Conservation (phyloP, 768 basidiomycete genomes). For the Phaffia australis region DNA sequence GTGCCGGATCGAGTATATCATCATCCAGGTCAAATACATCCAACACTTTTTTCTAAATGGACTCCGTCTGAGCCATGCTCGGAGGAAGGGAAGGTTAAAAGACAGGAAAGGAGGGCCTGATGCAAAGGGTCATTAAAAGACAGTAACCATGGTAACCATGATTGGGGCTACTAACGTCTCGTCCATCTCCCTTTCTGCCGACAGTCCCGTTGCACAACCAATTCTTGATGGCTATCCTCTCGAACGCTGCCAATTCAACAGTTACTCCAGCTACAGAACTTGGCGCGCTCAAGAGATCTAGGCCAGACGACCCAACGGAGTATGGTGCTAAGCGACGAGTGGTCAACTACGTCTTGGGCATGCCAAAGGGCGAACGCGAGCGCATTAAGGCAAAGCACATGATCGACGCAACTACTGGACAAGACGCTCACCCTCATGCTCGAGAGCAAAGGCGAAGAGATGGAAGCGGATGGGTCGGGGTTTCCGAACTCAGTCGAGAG, state of each 20-base stretch:
- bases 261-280: background rate
- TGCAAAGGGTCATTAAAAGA: too few species aligned
- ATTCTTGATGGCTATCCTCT: conserved; percentile 19
- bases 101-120: too few species aligned
- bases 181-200: background rate
- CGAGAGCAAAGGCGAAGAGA: conserved; percentile 14
- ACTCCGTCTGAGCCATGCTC: too few species aligned
- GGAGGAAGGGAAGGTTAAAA: too few species aligned
- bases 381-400: background rate
- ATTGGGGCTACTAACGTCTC: background rate
- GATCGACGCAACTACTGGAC: background rate
- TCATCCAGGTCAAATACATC: too few species aligned
- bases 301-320: conserved; percentile 22
- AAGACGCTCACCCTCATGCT: conserved; percentile 1
- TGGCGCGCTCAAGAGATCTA: conserved; percentile 2
- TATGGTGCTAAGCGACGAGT: conserved; percentile 24
- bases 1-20: too few species aligned
- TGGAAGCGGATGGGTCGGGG: conserved; percentile 22
- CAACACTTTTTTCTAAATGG: too few species aligned
- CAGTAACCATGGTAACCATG: background rate
- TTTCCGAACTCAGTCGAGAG: conserved; percentile 17
- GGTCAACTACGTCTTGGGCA: conserved; percentile 22
- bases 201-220: conserved; percentile 26
- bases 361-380: conserved; percentile 19
- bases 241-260: conserved; percentile 18